Percentiles rank a stretch among this genome's conserved stretches.
These are phyloP conservation scores for Sherardia arvensis DNA, from an alignment of 257 asterid genomes.

Conservation along the genomic window DNA sequence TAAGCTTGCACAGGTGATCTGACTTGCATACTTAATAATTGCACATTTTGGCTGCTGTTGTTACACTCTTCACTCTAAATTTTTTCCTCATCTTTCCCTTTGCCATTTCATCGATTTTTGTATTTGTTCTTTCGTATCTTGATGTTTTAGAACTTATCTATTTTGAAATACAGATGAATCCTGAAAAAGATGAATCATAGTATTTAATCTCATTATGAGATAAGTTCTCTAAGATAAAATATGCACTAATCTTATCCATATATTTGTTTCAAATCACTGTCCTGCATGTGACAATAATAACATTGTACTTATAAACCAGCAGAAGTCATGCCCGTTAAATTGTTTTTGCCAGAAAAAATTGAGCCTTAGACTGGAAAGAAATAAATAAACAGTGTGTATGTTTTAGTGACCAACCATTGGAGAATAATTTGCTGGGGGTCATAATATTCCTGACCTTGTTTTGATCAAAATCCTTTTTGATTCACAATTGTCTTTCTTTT, in stretches of 20 bases:
- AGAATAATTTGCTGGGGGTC: not conserved
- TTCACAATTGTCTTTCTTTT: not conserved
- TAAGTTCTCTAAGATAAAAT: not conserved
- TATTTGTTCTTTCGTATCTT: not conserved
- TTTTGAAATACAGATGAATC: too few species aligned
- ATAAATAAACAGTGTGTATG: not conserved
- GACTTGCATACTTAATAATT: not conserved
- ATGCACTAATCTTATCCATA: not conserved
- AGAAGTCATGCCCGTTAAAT: not conserved
- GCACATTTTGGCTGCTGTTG: not conserved
- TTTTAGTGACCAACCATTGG: not conserved
- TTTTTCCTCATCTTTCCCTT: not conserved
- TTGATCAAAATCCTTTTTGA: not conserved
- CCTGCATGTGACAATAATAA: not conserved
- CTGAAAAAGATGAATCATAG: not conserved
- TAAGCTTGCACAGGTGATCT: constrained; percentile 91
- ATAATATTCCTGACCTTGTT: not conserved
- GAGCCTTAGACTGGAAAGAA: not conserved
- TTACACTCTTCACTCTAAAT: not conserved
- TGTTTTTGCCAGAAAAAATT: not conserved
- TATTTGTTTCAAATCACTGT: not conserved
- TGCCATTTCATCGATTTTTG: not conserved
- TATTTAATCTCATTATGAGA: too few species aligned
- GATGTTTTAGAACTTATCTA: not conserved
- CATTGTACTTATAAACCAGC: not conserved